Conservation (phyloP, 768 basidiomycete genomes). For the Lactarius indigo region DNA sequence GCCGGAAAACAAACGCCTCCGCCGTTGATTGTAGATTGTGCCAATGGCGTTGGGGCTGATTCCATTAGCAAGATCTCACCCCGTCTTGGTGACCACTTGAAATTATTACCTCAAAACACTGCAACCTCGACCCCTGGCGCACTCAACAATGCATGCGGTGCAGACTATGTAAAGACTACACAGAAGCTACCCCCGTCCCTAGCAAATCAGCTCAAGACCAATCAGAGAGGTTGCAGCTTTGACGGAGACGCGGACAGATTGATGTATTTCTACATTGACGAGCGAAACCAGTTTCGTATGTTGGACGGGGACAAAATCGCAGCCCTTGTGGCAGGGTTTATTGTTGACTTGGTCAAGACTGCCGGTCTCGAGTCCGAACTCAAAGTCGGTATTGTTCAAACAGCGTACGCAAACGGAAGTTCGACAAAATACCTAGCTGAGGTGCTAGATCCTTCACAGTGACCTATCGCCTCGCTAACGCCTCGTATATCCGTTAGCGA, state of each 20-base stretch:
- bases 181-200: constrained; percentile 85
- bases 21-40: constrained; percentile 87
- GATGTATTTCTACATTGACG: constrained; percentile 91
- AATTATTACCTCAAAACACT: constrained; percentile 67
- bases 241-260: constrained; percentile 98
- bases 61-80: constrained; percentile 60
- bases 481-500: constrained; percentile 45
- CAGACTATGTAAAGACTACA: constrained; percentile 93
- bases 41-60: constrained; percentile 92
- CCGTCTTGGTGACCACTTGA: constrained; percentile 57
- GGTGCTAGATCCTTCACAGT: constrained; percentile 40
- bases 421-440: constrained; percentile 89
- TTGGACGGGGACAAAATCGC: constrained; percentile 99
- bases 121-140: constrained; percentile 59
- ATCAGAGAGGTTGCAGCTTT: constrained; percentile 85
- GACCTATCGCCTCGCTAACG: not conserved
- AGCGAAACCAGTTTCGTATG: constrained; percentile 75
- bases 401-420: constrained; percentile 96
- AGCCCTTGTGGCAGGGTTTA: constrained; percentile 86
- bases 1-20: constrained; percentile 52
- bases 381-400: constrained; percentile 94
- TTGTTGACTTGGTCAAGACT: constrained; percentile 82
- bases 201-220: constrained; percentile 53
- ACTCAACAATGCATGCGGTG: constrained; percentile 87
- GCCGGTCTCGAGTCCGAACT: constrained; percentile 76